Evolutionary conservation across 2,329 filamentous ascomycete species (phyloP).

Genomic region (Epichloe typhina): DNA sequence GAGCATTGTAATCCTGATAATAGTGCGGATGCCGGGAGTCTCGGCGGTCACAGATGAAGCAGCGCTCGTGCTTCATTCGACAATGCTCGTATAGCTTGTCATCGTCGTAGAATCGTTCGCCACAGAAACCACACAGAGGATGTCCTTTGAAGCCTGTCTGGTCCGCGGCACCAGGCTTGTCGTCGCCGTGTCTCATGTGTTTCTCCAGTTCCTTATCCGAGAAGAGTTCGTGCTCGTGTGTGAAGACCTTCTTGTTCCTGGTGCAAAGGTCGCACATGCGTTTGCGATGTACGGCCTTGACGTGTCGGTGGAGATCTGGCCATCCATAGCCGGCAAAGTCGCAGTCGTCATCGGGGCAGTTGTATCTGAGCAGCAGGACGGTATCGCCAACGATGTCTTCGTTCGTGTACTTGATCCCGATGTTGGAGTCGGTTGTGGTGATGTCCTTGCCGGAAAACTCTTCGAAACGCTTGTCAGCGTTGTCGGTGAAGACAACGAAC

Average conservation of each 20-base stretch:
- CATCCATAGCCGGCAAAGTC: conserved; percentile 65
- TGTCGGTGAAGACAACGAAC: conserved; percentile 86
- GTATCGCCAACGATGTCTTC: conserved; percentile 87
- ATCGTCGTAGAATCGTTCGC: conserved; percentile 83
- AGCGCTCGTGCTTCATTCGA: conserved; percentile 84
- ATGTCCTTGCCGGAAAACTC: conserved; percentile 68
- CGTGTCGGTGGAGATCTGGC: conserved; percentile 55
- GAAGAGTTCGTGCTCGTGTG: conserved; percentile 93
- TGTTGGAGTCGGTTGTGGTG: conserved; percentile 64
- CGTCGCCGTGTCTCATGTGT: conserved; percentile 84
- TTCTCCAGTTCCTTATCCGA: conserved; percentile 65
- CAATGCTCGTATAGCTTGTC: conserved; percentile 93
- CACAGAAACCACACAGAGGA: conserved; percentile 87
- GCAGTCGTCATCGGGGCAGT: conserved; percentile 74
- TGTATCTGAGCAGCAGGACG: conserved; percentile 76
- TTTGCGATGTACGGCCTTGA: conserved; percentile 69
- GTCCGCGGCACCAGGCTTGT: conserved; percentile 75
- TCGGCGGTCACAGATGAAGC: conserved; percentile 77
- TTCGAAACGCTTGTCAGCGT: conserved; percentile 67
- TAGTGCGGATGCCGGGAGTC: conserved; percentile 69
- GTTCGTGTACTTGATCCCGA: conserved; percentile 85
- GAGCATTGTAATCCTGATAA: conserved; percentile 73
- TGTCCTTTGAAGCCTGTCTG: conserved; percentile 96
- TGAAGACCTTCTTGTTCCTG: conserved; percentile 94
- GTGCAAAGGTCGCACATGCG: conserved; percentile 86